Evolutionary conservation across 345 rosid genomes (phyloP).

Genomic region (Draba incana): DNA sequence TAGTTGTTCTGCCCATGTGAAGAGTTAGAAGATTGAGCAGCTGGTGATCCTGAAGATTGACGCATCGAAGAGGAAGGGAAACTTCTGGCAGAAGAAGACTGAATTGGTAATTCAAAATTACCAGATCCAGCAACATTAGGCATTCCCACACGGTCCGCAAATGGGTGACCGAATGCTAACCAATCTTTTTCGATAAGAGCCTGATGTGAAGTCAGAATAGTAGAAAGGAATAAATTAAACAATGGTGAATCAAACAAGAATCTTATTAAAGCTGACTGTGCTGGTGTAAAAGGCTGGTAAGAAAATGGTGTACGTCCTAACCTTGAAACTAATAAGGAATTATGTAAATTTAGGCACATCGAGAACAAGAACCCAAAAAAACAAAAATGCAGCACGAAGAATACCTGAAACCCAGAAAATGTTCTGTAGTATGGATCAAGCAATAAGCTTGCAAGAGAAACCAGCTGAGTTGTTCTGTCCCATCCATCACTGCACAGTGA

Average conservation of each 20-base stretch:
- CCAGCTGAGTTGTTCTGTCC: conserved; percentile 98
- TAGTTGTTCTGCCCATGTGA: conserved; percentile 80
- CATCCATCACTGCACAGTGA: conserved; percentile 85
- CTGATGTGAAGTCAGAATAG: conserved; percentile 47
- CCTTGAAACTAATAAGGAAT: conserved; percentile 13
- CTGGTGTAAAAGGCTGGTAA: conserved; percentile 19
- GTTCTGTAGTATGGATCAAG: conserved; percentile 98
- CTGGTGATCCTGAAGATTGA: conserved; percentile 57
- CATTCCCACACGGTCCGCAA: conserved; percentile 94
- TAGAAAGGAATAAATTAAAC: conserved; percentile 24
- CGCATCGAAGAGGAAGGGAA: conserved; percentile 42
- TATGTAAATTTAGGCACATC: conserved; percentile 21
- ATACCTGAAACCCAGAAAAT: conserved; percentile 94
- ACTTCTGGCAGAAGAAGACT: conserved; percentile 72
- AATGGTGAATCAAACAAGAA: conserved; percentile 24
- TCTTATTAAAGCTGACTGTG: conserved; percentile 17
- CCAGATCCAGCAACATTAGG: conserved; percentile 70
- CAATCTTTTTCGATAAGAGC: conserved; percentile 97
- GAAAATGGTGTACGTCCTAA: conserved; percentile 6
- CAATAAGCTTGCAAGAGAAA: conserved; percentile 85
- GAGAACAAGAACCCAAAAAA: neutral
- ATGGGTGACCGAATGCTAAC: conserved; percentile 99
- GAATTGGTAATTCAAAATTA: conserved; percentile 65
- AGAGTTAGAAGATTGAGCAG: conserved; percentile 69
- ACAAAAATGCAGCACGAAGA: conserved; percentile 6